Evolutionary conservation across 768 basidiomycete species (phyloP).

Genomic region (Imleria badia): DNA sequence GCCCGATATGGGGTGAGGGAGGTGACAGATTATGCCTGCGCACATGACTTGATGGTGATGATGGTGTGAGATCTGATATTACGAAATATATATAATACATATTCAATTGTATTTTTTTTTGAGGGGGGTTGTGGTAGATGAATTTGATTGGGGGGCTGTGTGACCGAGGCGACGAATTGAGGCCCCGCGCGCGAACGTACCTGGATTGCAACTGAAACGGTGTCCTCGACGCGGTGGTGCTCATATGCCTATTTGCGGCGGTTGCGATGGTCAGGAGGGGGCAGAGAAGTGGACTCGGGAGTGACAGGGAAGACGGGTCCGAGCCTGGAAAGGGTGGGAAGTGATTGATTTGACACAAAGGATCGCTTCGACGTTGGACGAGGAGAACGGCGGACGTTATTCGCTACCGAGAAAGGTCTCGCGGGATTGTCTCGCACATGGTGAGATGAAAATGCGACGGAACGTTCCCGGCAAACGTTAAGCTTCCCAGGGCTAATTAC

Average conservation of each 20-base stretch:
- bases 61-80: conserved; percentile 17
- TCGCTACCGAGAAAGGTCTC: conserved; percentile 39
- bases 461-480: conserved; percentile 35
- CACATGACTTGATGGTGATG: conserved; percentile 27
- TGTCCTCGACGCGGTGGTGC: conserved; percentile 21
- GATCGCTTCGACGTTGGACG: conserved; percentile 23
- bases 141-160: conserved; percentile 28
- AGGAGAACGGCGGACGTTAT: conserved; percentile 24
- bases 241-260: conserved; percentile 29
- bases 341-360: conserved; percentile 9
- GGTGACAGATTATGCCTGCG: conserved; percentile 33
- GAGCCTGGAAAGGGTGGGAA: conserved; percentile 3
- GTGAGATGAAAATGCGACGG: conserved; percentile 29
- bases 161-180: conserved; percentile 17
- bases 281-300: neutral
- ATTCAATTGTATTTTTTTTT: neutral
- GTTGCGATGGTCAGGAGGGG: conserved; percentile 17
- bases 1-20: conserved; percentile 12
- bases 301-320: conserved; percentile 11
- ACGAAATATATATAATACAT: conserved; percentile 8
- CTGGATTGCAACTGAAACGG: conserved; percentile 31
- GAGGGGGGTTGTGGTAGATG: neutral
- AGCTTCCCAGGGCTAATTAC: conserved; percentile 36
- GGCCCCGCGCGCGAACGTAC: conserved; percentile 29
- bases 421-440: conserved; percentile 29